Conservation (phyloP, 2,329 filamentous ascomycete species). For the Elsinoe necatrix region DNA sequence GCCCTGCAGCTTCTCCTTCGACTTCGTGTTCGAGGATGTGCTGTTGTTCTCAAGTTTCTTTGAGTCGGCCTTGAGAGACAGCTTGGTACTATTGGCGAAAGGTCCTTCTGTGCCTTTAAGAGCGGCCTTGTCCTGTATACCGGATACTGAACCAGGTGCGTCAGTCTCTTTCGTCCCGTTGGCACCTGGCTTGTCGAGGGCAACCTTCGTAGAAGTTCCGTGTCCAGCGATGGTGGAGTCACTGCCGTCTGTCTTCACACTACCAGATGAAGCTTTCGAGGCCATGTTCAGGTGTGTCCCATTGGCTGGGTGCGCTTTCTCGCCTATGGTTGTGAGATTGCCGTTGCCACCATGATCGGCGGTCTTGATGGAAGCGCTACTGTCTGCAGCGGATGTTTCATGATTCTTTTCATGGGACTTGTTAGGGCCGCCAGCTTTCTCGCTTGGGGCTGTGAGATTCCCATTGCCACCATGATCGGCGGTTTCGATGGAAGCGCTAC, state of each 20-base stretch:
- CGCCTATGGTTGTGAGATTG: background rate
- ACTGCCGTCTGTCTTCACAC: background rate
- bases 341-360: background rate
- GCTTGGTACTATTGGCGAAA: background rate
- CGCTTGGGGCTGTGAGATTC: background rate
- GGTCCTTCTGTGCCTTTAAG: background rate
- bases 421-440: background rate
- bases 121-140: background rate
- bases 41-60: background rate
- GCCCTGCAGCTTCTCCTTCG: background rate
- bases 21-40: background rate
- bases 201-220: background rate
- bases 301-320: background rate
- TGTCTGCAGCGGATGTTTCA: background rate
- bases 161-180: background rate
- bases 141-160: background rate
- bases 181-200: background rate
- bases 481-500: background rate
- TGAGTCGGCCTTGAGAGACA: background rate
- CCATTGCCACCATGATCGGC: background rate
- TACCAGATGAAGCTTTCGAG: background rate
- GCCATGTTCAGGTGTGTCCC: background rate
- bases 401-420: background rate
- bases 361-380: background rate
- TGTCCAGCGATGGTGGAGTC: background rate